phyloP scores from a whole-genome alignment of 371 early-diverging fungal genomes.

The Nematocida sp. region DNA sequence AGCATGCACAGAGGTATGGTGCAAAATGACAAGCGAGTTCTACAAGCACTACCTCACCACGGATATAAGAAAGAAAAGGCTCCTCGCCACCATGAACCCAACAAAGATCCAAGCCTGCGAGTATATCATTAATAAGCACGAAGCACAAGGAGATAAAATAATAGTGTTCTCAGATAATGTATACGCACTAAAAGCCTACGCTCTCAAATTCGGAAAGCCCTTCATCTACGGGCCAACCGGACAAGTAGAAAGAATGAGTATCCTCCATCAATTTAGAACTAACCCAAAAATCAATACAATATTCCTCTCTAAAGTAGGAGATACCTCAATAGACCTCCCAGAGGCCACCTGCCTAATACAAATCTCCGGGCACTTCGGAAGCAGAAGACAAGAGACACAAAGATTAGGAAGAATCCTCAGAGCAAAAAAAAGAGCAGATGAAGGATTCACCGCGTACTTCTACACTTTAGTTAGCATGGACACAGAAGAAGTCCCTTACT shows the following conservation, averaged over 20 bases:
- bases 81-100: constrained; percentile 94
- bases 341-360: constrained; percentile 97
- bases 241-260: constrained; percentile 85
- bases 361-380: constrained; percentile 95
- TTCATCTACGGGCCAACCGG: constrained; percentile 92
- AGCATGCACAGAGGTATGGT: constrained; percentile 96
- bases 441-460: constrained; percentile 90
- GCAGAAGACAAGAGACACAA: constrained; percentile 97
- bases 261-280: constrained; percentile 85
- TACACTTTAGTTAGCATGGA: constrained; percentile 92
- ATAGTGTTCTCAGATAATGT: constrained; percentile 99
- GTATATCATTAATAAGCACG: constrained; percentile 87
- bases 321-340: constrained; percentile 97
- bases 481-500: constrained; percentile 97
- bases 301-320: constrained; percentile 95
- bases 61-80: constrained; percentile 69
- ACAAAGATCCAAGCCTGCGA: constrained; percentile 93
- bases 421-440: constrained; percentile 87
- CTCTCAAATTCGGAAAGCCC: constrained; percentile 78
- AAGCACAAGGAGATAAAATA: constrained; percentile 90
- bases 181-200: constrained; percentile 87
- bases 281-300: constrained; percentile 87
- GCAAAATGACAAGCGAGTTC: constrained; percentile 93
- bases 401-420: constrained; percentile 85
- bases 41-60: constrained; percentile 81